Evolutionary conservation across 192 early-diverging fungal species (phyloP).

Genomic region (Coemansia sp.): DNA sequence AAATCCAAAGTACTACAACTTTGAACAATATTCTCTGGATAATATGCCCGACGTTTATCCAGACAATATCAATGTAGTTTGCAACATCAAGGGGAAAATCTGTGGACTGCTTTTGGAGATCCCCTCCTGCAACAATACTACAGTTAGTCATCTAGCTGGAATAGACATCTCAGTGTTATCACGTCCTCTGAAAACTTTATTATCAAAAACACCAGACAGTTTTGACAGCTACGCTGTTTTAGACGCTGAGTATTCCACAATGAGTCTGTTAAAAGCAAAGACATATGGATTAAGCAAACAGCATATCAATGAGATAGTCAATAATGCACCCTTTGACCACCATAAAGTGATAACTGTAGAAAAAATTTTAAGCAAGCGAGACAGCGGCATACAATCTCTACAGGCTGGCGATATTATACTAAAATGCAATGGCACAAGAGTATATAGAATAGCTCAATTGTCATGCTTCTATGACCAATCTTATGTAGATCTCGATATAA

Average conservation of each 20-base stretch:
- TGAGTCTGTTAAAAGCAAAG: slow-evolving; percentile 15
- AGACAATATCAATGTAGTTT: background rate
- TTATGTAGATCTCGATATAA: slow-evolving; percentile 16
- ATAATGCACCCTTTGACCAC: background rate
- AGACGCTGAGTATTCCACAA: slow-evolving; percentile 24
- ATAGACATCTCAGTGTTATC: slow-evolving; percentile 22
- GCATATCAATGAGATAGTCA: slow-evolving; percentile 8
- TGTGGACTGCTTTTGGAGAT: background rate
- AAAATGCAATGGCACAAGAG: slow-evolving; percentile 7
- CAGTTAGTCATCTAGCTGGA: background rate
- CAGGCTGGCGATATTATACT: slow-evolving; percentile 38
- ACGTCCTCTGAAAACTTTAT: slow-evolving; percentile 11
- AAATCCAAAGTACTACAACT: background rate
- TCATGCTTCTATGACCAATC: slow-evolving; percentile 15
- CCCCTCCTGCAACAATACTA: background rate
- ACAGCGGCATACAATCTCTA: slow-evolving; percentile 5
- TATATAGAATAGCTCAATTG: slow-evolving; percentile 16
- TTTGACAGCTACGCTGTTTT: slow-evolving; percentile 9
- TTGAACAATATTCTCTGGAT: background rate
- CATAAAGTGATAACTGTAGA: slow-evolving; percentile 13
- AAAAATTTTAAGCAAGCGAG: slow-evolving; percentile 8
- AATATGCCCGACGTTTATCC: background rate
- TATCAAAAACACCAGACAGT: background rate
- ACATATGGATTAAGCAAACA: slow-evolving; percentile 18
- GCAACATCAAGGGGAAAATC: background rate